Percentiles rank a stretch among this genome's conserved stretches.
These are phyloP conservation scores for Hypoxylon sp. DNA, from an alignment of 2,329 filamentous ascomycete species.

Conservation along the genomic window DNA sequence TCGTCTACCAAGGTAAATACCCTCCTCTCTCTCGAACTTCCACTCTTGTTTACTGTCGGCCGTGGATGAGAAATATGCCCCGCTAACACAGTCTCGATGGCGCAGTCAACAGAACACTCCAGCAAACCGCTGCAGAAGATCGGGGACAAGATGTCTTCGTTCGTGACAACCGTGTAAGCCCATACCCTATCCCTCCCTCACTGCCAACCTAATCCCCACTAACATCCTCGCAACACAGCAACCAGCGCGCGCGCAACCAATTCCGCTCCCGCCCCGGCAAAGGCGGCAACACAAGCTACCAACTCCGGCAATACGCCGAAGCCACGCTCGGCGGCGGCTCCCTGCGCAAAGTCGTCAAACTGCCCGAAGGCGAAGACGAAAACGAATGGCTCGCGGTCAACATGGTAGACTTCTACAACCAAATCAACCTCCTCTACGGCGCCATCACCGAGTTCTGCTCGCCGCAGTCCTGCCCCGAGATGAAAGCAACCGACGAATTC, in stretches of 20 bases:
- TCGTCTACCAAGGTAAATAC: not conserved
- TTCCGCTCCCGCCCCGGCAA: slow-evolving; percentile 91
- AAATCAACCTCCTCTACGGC: slow-evolving; percentile 98
- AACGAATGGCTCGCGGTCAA: slow-evolving; percentile 99
- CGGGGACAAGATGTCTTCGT: slow-evolving; percentile 74
- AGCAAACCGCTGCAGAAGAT: slow-evolving; percentile 40
- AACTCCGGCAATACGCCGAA: slow-evolving; percentile 97
- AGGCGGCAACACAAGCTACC: slow-evolving; percentile 87
- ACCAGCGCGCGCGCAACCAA: slow-evolving; percentile 88
- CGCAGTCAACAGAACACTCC: slow-evolving; percentile 37
- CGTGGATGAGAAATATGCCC: slow-evolving; percentile 27
- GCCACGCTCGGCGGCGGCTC: slow-evolving; percentile 95
- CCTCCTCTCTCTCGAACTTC: not conserved
- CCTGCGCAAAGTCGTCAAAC: slow-evolving; percentile 93
- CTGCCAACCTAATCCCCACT: slow-evolving; percentile 52
- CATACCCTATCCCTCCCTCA: slow-evolving; percentile 47
- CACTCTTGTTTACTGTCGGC: slow-evolving; percentile 6
- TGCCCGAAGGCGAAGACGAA: slow-evolving; percentile 96
- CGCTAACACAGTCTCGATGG: slow-evolving; percentile 47
- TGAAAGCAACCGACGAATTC: slow-evolving; percentile 99
- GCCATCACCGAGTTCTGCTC: slow-evolving; percentile 99
- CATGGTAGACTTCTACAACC: slow-evolving; percentile 99
- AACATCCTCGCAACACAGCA: slow-evolving; percentile 63
- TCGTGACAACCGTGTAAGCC: slow-evolving; percentile 75
- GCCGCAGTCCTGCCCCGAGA: slow-evolving; percentile 95